Evolutionary conservation across 192 early-diverging fungal species (phyloP), one percentile per base, ranked within the genome.

Genomic region (Chytriomyces hyalinus): DNA sequence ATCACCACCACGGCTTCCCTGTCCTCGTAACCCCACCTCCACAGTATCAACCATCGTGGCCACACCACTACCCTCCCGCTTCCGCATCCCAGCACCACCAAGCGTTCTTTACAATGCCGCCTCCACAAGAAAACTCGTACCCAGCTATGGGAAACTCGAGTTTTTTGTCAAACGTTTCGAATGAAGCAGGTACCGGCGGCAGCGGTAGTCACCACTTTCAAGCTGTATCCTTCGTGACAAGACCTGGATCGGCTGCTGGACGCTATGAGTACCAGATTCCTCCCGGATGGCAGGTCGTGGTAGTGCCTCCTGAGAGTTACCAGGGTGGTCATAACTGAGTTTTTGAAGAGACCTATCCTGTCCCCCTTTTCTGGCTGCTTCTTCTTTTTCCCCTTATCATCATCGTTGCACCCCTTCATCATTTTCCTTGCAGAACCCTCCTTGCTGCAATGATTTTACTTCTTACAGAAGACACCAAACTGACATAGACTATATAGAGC

Each of bases 221-320:
- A 13, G 53, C 53, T 20, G 20, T 57, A 57, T 20, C 53, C 3
- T 13, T 57, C 20, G 53, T 20, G 53, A 36, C 36, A 36, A 36
- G 36, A 36, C 20, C 20, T 57, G 53, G 53, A 20, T 20, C 13
- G 15, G 53, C 15, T 57, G 53, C 53, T 57, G 53, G 53, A 57
- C 53, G 15, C 3, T 36, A 36, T 36, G 36, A 36, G n/a, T 28
- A 70, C 50, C 49, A 49, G 49, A n/a, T 53, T 53, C 68, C 68
- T 44, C 68, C 68, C 13, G 68, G 68, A n/a, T 70, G 68, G 68
- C 68, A 70, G 22, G 22, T 70, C 13, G 50, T 70, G 6, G 53
- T 70, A 50, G 49, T 70, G 6, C 68, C 68, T 57, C 53, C 53
- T 36, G 36, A 36, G 36, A 36, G 36, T 4, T 36, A 36, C 36